phyloP scores from a whole-genome alignment of 2,329 filamentous ascomycete species.

The Fusarium chlamydosporum region DNA sequence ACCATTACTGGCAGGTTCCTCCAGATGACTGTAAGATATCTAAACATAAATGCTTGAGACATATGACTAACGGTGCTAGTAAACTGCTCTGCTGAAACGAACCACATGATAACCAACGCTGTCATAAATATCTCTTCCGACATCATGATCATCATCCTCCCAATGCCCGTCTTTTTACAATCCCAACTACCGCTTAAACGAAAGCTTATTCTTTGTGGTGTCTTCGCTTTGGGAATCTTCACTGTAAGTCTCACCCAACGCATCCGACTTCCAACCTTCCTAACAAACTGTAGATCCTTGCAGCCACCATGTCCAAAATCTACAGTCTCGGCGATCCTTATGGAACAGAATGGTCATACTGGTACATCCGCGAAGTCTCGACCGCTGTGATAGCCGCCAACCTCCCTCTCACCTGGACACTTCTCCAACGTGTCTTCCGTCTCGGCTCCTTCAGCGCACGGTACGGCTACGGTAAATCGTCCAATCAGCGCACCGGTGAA shows the following conservation, averaged over 20 bases:
- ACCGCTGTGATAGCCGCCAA: conserved; percentile 62
- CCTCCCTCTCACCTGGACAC: conserved; percentile 60
- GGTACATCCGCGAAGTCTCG: conserved; percentile 63
- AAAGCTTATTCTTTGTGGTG: conserved; percentile 64
- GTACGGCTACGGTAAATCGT: conserved; percentile 47
- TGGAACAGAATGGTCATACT: conserved; percentile 58
- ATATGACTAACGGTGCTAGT: conserved; percentile 10
- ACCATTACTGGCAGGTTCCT: conserved; percentile 64
- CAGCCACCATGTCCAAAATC: conserved; percentile 55
- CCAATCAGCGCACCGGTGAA: conserved; percentile 46
- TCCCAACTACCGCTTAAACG: conserved; percentile 64
- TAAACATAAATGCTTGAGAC: fast-evolving
- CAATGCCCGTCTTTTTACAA: conserved; percentile 65
- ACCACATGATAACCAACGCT: conserved; percentile 70
- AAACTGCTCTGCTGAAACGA: conserved; percentile 65
- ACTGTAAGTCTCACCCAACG: conserved; percentile 52
- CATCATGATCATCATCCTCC: conserved; percentile 69
- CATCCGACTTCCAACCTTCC: fast-evolving
- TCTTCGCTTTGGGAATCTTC: conserved; percentile 62
- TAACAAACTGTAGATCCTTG: conserved; percentile 30
- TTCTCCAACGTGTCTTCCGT: conserved; percentile 57
- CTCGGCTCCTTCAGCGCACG: conserved; percentile 49
- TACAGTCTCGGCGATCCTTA: conserved; percentile 60
- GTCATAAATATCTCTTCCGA: conserved; percentile 72
- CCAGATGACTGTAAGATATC: conserved; percentile 57